phyloP scores from a whole-genome alignment of 2,329 filamentous ascomycete genomes.

The Penicillium sp. region DNA sequence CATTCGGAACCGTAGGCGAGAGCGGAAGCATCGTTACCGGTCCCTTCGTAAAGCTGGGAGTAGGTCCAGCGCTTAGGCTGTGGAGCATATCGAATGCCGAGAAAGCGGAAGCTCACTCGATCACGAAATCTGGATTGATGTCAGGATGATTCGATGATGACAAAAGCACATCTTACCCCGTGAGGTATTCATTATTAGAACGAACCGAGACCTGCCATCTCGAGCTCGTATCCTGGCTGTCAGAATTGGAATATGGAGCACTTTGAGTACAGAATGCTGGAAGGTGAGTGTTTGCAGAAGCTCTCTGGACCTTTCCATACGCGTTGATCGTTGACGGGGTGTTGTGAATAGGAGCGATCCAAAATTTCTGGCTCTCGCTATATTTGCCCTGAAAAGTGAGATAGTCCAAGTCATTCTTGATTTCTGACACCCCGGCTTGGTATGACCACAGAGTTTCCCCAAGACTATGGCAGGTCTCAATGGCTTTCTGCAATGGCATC shows the following conservation, averaged over 20 bases:
- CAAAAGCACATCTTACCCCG: slow-evolving; percentile 8
- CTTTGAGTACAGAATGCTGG: slow-evolving; percentile 20
- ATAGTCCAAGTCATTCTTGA: slow-evolving; percentile 13
- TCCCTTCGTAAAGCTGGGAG: slow-evolving; percentile 47
- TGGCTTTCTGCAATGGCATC: slow-evolving; percentile 16
- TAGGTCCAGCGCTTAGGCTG: slow-evolving; percentile 46
- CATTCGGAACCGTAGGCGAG: slow-evolving; percentile 38
- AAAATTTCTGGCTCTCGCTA: slow-evolving; percentile 9
- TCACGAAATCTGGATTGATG: slow-evolving; percentile 46
- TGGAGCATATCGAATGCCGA: slow-evolving; percentile 49
- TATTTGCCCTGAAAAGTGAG: slow-evolving; percentile 12
- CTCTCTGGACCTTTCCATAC: slow-evolving; percentile 9
- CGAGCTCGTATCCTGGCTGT: slow-evolving; percentile 9
- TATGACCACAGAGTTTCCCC: slow-evolving; percentile 18
- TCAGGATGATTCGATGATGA: background rate
- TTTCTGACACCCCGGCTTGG: background rate
- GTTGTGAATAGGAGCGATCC: slow-evolving; percentile 8
- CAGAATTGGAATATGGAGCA: slow-evolving; percentile 15
- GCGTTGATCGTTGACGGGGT: slow-evolving; percentile 10
- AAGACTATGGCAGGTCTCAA: slow-evolving; percentile 10
- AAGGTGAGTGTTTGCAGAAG: slow-evolving; percentile 5
- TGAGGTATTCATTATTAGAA: slow-evolving; percentile 18
- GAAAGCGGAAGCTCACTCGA: slow-evolving; percentile 53
- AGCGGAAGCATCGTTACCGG: slow-evolving; percentile 48
- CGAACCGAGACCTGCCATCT: slow-evolving; percentile 17